phyloP scores from a whole-genome alignment of 306 rosid genomes.

The Acacia acuminata region DNA sequence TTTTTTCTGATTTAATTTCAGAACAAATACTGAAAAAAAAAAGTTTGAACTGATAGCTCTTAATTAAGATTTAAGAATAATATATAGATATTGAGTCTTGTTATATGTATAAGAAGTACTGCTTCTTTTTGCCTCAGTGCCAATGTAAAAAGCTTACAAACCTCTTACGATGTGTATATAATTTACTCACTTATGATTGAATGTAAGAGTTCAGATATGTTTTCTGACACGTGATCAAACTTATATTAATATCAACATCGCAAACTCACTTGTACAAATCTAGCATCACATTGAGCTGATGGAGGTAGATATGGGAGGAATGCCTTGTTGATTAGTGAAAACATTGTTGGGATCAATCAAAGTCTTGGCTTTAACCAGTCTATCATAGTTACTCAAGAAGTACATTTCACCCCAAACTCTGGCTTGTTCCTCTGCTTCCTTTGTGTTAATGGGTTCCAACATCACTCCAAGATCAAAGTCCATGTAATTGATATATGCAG shows the following conservation, averaged over 20 bases:
- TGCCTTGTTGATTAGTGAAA: constrained; percentile 69
- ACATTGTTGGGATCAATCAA: constrained; percentile 63
- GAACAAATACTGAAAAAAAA: too few relatives aligned
- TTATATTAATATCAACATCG: constrained; percentile 6
- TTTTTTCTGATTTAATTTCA: too few relatives aligned
- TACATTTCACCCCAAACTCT: constrained; percentile 79
- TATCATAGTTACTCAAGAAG: constrained; percentile 69
- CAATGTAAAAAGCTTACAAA: too few relatives aligned
- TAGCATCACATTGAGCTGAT: constrained; percentile 3
- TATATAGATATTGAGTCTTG: too few relatives aligned
- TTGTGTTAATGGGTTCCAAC: constrained; percentile 26
- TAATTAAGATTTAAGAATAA: too few relatives aligned
- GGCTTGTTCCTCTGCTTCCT: constrained; percentile 45
- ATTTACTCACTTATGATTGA: too few relatives aligned
- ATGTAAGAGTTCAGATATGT: too few relatives aligned
- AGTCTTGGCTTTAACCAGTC: constrained; percentile 70
- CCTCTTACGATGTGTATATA: too few relatives aligned
- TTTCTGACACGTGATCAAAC: constrained; percentile 20
- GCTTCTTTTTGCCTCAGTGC: too few relatives aligned
- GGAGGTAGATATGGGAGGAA: constrained; percentile 50
- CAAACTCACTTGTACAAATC: not conserved
- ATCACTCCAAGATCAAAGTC: constrained; percentile 76
- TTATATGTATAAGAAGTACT: too few relatives aligned
- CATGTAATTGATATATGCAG: constrained; percentile 76
- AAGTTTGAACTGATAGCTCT: too few relatives aligned